These are phyloP conservation scores for Mucor indicus DNA, from an alignment of 371 early-diverging fungal species.

Conservation along the genomic window DNA sequence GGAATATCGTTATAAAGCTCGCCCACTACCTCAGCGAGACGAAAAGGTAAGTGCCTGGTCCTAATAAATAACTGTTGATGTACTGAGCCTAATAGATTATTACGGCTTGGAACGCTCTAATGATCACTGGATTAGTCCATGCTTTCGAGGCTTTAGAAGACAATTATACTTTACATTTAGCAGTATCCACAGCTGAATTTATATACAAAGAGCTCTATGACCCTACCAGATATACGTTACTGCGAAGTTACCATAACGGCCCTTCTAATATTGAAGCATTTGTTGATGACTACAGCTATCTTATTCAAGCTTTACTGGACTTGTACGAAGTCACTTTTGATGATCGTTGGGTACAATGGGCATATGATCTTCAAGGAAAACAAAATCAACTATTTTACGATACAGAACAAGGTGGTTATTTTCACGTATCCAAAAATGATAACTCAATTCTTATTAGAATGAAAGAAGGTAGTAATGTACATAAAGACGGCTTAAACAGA, in stretches of 20 bases:
- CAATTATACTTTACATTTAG: conserved; percentile 27
- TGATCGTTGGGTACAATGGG: conserved; percentile 58
- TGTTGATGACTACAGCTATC: conserved; percentile 59
- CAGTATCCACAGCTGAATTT: conserved; percentile 50
- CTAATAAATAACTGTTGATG: neutral
- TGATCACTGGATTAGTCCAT: conserved; percentile 52
- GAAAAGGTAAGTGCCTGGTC: conserved; percentile 49
- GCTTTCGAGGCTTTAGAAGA: conserved; percentile 38
- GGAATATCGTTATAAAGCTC: conserved; percentile 33
- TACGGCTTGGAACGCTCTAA: conserved; percentile 59
- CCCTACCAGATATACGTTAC: conserved; percentile 23
- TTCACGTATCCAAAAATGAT: conserved; percentile 41
- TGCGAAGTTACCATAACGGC: conserved; percentile 51
- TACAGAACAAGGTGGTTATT: conserved; percentile 49
- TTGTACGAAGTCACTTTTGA: conserved; percentile 57
- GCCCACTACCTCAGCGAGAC: conserved; percentile 65
- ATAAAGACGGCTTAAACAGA: no score
- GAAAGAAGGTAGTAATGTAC: conserved; percentile 52
- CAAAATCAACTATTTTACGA: conserved; percentile 64
- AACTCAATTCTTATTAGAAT: conserved; percentile 50
- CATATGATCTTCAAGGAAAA: conserved; percentile 48
- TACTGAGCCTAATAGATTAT: conserved; percentile 14
- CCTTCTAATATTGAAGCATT: conserved; percentile 53
- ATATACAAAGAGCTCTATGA: conserved; percentile 47
- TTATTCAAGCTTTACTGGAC: conserved; percentile 53